A percentile compares a stretch with the other conserved stretches of the same genome.
These are phyloP conservation scores for Phytophthora fragariaefolia DNA, from an alignment of 352 stramenopile species.

Conservation along the genomic window DNA sequence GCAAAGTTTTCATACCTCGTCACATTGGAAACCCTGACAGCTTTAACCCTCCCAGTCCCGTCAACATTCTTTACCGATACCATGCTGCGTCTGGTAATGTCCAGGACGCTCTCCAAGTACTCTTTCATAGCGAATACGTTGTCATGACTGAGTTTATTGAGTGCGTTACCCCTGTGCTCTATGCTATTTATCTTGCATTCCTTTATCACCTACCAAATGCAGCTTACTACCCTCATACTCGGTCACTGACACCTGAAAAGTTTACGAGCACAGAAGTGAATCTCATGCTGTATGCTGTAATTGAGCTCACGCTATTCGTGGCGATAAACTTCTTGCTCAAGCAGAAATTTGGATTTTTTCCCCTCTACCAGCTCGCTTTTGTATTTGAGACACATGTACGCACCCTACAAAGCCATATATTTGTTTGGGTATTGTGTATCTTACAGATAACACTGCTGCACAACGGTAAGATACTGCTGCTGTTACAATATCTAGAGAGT, in stretches of 20 bases:
- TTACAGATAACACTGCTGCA: slow-evolving; percentile 38
- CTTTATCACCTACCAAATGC: slow-evolving; percentile 37
- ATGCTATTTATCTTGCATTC: slow-evolving; percentile 28
- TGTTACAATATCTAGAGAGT: too few species aligned
- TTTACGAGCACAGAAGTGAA: slow-evolving; percentile 12
- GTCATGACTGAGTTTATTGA: slow-evolving; percentile 50
- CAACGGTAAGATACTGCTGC: slow-evolving; percentile 23
- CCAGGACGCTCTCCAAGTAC: slow-evolving; percentile 28
- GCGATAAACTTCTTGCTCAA: slow-evolving; percentile 13
- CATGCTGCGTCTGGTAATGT: too few species aligned
- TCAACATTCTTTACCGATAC: too few species aligned
- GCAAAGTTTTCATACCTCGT: too few species aligned
- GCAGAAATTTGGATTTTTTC: slow-evolving; percentile 28
- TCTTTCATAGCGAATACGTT: slow-evolving; percentile 50
- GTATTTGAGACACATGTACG: slow-evolving; percentile 41
- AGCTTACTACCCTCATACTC: slow-evolving; percentile 25
- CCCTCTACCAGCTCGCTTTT: slow-evolving; percentile 44
- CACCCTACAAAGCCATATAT: slow-evolving; percentile 31
- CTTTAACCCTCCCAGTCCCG: too few species aligned
- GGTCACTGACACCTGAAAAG: slow-evolving; percentile 8
- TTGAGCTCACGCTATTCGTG: slow-evolving; percentile 33
- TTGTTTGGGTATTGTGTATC: slow-evolving; percentile 38
- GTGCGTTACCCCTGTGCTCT: slow-evolving; percentile 40
- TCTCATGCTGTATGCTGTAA: slow-evolving; percentile 28
- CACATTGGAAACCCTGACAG: too few species aligned